phyloP scores from a whole-genome alignment of 257 asterid species.

The Leptodermis oblonga region DNA sequence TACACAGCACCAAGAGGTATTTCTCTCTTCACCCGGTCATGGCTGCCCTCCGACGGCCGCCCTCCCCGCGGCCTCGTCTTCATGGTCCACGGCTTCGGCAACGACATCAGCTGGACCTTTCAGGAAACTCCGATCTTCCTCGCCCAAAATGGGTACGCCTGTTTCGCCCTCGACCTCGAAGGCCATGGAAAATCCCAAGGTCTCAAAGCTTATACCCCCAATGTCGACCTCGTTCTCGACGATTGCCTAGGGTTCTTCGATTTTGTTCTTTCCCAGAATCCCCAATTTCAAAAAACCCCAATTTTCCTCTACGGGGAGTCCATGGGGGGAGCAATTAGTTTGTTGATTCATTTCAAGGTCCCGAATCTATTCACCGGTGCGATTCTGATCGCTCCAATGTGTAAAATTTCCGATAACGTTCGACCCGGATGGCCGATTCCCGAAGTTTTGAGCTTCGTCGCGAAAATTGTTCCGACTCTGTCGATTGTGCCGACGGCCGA shows the following conservation, averaged over 20 bases:
- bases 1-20: conserved; percentile 63
- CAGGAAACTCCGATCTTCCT: conserved; percentile 80
- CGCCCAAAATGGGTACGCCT: conserved; percentile 70
- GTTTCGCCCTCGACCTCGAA: conserved; percentile 81
- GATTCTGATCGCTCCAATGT: conserved; percentile 78
- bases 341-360: conserved; percentile 51
- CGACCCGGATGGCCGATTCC: conserved; percentile 83
- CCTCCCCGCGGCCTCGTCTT: conserved; percentile 67
- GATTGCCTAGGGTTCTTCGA: conserved; percentile 52
- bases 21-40: conserved; percentile 69
- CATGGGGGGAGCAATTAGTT: conserved; percentile 87
- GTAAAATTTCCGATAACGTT: conserved; percentile 73
- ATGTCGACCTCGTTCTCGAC: conserved; percentile 52
- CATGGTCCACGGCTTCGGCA: conserved; percentile 91
- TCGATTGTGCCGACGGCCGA: conserved; percentile 80
- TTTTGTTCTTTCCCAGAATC: conserved; percentile 31
- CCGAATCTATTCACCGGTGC: conserved; percentile 53
- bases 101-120: conserved; percentile 89
- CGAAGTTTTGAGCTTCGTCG: conserved; percentile 42
- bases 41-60: conserved; percentile 39
- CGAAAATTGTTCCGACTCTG: conserved; percentile 61
- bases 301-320: conserved; percentile 63
- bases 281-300: conserved; percentile 26
- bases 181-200: conserved; percentile 94
- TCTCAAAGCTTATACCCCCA: conserved; percentile 71